A percentile compares a stretch with the other conserved stretches of the same genome.
phyloP scores from a whole-genome alignment of 768 basidiomycete genomes.

The Leccinellum albellum region DNA sequence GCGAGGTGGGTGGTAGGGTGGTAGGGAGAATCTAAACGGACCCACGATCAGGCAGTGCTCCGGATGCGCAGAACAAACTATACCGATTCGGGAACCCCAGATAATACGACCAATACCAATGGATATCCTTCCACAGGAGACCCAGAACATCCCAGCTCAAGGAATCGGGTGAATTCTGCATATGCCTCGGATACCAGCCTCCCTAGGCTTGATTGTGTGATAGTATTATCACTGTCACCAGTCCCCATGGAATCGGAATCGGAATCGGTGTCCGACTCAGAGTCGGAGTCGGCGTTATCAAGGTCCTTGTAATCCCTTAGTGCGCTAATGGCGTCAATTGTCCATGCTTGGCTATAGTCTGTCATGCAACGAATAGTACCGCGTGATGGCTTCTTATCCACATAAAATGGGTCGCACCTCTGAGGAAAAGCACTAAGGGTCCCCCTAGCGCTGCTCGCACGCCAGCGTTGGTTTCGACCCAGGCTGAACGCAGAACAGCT shows the following conservation, averaged over 20 bases:
- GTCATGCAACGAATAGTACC: not conserved
- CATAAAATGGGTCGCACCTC: conserved; percentile 41
- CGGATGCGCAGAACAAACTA: conserved; percentile 18
- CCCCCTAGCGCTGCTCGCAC: conserved; percentile 71
- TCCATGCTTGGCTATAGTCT: conserved; percentile 72
- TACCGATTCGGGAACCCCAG: conserved; percentile 72
- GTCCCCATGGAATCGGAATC: conserved; percentile 20
- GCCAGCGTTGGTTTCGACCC: conserved; percentile 64
- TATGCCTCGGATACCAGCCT: conserved; percentile 45
- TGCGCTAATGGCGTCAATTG: conserved; percentile 22
- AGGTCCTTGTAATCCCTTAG: conserved; percentile 22
- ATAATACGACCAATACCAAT: conserved; percentile 71
- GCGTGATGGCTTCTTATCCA: not conserved
- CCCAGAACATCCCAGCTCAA: conserved; percentile 75
- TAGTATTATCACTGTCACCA: conserved; percentile 30
- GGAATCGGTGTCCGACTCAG: conserved; percentile 28
- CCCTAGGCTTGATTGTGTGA: not conserved
- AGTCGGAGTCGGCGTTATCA: conserved; percentile 36
- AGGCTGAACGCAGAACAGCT: conserved; percentile 63
- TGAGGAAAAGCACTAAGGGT: conserved; percentile 67
- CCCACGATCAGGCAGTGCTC: not conserved
- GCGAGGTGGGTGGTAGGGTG: conserved; percentile 10
- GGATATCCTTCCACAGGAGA: conserved; percentile 80
- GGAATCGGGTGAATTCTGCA: conserved; percentile 72
- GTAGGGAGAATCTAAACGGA: conserved; percentile 18